Percentiles rank a stretch among this genome's conserved stretches.
These are phyloP conservation scores for Colletotrichum sp. DNA, from an alignment of 2,329 filamentous ascomycete genomes.

Conservation along the genomic window DNA sequence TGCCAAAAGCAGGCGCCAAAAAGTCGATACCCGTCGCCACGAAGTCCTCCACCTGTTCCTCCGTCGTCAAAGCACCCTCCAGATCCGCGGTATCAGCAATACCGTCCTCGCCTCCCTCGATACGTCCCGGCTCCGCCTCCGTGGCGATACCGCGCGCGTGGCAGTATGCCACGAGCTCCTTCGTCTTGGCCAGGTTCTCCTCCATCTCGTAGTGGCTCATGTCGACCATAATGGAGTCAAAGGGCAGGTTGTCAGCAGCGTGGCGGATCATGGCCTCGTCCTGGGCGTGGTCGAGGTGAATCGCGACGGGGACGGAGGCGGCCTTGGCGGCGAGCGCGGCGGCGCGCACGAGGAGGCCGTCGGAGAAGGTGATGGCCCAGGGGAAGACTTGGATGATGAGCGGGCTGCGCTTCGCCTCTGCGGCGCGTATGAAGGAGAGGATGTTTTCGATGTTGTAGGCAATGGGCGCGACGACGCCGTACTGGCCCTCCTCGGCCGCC, in stretches of 20 bases:
- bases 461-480: slow-evolving; percentile 59
- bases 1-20: slow-evolving; percentile 77
- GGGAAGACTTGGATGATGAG: slow-evolving; percentile 76
- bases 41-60: slow-evolving; percentile 73
- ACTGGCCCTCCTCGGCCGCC: slow-evolving; percentile 57
- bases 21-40: slow-evolving; percentile 75
- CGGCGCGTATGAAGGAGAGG: slow-evolving; percentile 69
- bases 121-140: slow-evolving; percentile 72
- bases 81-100: slow-evolving; percentile 63
- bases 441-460: slow-evolving; percentile 73
- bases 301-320: slow-evolving; percentile 62
- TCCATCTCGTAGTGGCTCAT: slow-evolving; percentile 76
- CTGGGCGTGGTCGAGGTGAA: slow-evolving; percentile 74
- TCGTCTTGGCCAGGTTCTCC: slow-evolving; percentile 70
- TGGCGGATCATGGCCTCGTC: slow-evolving; percentile 61
- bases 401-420: slow-evolving; percentile 68
- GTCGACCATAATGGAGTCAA: slow-evolving; percentile 79
- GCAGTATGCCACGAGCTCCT: slow-evolving; percentile 65
- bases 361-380: slow-evolving; percentile 71
- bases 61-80: slow-evolving; percentile 64
- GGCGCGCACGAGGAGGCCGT: slow-evolving; percentile 55
- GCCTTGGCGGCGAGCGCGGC: slow-evolving; percentile 59
- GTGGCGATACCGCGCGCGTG: slow-evolving; percentile 68
- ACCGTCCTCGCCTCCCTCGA: slow-evolving; percentile 69
- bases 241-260: slow-evolving; percentile 60